Conservation (phyloP, 305 asterid genomes). For the Fraxinus dipetala region DNA sequence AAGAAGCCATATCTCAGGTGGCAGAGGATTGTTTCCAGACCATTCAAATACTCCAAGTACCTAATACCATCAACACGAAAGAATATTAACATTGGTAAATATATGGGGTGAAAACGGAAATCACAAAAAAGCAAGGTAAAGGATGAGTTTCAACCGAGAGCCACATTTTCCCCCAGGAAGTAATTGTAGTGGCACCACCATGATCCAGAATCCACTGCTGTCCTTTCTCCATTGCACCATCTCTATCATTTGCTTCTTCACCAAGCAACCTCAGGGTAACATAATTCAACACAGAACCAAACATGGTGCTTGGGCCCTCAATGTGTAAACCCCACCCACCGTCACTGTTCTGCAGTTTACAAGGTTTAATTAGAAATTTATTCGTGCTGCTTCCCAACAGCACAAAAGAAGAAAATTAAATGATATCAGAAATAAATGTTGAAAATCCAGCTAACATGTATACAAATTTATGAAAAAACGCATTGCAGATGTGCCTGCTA, state of each 20-base stretch:
- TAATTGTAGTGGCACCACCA: conserved; percentile 81
- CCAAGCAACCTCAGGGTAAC: conserved; percentile 91
- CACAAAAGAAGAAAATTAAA: conserved; percentile 19
- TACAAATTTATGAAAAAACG: conserved; percentile 10
- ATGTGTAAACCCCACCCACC: conserved; percentile 98
- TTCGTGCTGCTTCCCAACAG: conserved; percentile 9
- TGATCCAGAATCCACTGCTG: conserved; percentile 80
- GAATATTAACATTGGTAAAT: conserved; percentile 11
- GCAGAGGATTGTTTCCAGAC: conserved; percentile 95
- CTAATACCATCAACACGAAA: conserved; percentile 32
- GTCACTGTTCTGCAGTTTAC: conserved; percentile 62
- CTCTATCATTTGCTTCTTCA: conserved; percentile 86
- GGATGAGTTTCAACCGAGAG: conserved; percentile 59
- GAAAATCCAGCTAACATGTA: conserved; percentile 4
- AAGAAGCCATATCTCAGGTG: conserved; percentile 92
- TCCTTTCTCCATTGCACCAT: conserved; percentile 89
- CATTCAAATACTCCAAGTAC: conserved; percentile 93
- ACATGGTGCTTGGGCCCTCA: conserved; percentile 95
- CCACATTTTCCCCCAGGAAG: conserved; percentile 99
- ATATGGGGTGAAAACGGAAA: background rate
- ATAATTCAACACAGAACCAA: conserved; percentile 80
- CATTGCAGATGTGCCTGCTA: background rate
- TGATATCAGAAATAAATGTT: background rate
- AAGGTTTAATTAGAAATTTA: conserved; percentile 24
- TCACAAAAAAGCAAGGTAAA: conserved; percentile 15